Evolutionary conservation across 192 early-diverging fungal species (phyloP).

Genomic region (Geranomyces michiganensis): DNA sequence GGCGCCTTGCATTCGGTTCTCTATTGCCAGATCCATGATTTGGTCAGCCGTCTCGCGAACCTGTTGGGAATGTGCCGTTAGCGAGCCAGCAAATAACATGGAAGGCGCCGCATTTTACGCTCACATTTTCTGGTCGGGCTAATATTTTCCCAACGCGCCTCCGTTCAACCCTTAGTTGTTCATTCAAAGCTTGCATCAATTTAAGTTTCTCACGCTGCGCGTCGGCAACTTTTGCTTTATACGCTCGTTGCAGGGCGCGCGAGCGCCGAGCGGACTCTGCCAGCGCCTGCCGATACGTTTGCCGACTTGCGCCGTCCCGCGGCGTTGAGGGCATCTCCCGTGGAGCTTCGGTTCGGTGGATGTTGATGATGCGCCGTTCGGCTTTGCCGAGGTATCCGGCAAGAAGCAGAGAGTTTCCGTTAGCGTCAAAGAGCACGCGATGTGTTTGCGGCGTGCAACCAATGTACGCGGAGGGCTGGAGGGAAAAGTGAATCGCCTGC

Average conservation of each 20-base stretch:
- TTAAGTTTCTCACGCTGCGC: constrained; percentile 19
- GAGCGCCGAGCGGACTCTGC: constrained; percentile 22
- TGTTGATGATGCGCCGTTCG: constrained; percentile 21
- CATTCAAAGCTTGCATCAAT: constrained; percentile 30
- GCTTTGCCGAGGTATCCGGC: constrained; percentile 32
- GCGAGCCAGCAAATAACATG: neutral
- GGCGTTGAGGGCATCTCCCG: constrained; percentile 8
- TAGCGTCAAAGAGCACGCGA: constrained; percentile 34
- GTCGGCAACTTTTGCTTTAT: constrained; percentile 15
- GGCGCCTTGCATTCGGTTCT: neutral
- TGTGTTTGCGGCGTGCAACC: constrained; percentile 30
- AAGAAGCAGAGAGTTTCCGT: constrained; percentile 26
- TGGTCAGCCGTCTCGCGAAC: constrained; percentile 9
- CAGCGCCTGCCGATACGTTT: constrained; percentile 29
- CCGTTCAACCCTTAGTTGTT: constrained; percentile 23
- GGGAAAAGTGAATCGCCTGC: too few relatives aligned
- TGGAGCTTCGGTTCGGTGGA: constrained; percentile 32
- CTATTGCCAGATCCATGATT: constrained; percentile 11
- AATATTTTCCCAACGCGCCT: constrained; percentile 17
- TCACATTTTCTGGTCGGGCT: constrained; percentile 23
- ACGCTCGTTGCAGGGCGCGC: constrained; percentile 1
- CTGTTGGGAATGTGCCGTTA: neutral
- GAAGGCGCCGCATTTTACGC: neutral
- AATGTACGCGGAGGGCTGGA: constrained; percentile 29
- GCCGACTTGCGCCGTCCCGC: neutral